These are phyloP conservation scores for Naganishia friedmannii DNA, from an alignment of 768 basidiomycete genomes.

Conservation along the genomic window DNA sequence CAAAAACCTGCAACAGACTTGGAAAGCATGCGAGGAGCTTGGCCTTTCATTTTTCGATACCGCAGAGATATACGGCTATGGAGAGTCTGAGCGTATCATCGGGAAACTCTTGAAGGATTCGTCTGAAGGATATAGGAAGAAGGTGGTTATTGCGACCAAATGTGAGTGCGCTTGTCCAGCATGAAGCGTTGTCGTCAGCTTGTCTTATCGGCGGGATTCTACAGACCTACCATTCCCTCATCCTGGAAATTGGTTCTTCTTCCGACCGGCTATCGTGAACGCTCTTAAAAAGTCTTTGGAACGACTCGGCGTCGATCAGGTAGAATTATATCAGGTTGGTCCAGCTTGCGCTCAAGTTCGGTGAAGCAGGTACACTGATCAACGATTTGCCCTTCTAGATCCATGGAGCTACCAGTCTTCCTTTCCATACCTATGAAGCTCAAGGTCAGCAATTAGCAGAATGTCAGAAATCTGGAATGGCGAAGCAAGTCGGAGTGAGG, in stretches of 20 bases:
- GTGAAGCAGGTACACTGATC: not conserved
- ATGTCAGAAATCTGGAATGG: conserved; percentile 45
- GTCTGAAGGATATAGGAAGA: conserved; percentile 38
- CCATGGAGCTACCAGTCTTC: conserved; percentile 39
- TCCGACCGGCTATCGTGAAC: conserved; percentile 43
- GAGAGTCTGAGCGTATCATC: conserved; percentile 47
- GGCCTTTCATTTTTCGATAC: conserved; percentile 50
- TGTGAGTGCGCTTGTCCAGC: conserved; percentile 33
- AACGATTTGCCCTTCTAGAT: conserved; percentile 26
- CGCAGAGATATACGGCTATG: conserved; percentile 47
- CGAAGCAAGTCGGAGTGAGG: conserved; percentile 45
- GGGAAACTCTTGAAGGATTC: conserved; percentile 45
- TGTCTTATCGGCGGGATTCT: not conserved
- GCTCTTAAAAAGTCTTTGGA: conserved; percentile 36
- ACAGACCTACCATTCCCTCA: conserved; percentile 41
- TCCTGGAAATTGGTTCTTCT: conserved; percentile 40
- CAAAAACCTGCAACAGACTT: conserved; percentile 41
- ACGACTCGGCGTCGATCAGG: conserved; percentile 41
- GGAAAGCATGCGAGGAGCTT: conserved; percentile 38
- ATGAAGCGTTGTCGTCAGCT: not conserved
- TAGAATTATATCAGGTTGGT: conserved; percentile 46
- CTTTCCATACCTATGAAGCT: conserved; percentile 39
- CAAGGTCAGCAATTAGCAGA: conserved; percentile 43
- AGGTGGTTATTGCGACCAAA: conserved; percentile 48
- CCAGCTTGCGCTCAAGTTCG: not conserved